These are phyloP conservation scores for Rutstroemia sp. DNA, from an alignment of 2,329 filamentous ascomycete species.

Conservation along the genomic window DNA sequence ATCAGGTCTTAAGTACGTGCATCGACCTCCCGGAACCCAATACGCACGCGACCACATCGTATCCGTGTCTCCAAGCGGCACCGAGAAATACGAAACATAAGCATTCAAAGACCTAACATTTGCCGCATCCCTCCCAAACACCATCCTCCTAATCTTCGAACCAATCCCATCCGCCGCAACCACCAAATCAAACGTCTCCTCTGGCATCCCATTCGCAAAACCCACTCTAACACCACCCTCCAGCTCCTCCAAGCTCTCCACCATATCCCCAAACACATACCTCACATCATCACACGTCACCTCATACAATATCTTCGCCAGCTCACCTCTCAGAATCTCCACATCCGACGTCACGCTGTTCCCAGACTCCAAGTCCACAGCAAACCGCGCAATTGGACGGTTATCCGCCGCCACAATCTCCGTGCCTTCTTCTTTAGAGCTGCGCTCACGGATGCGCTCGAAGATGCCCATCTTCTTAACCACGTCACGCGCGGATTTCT, in stretches of 20 bases:
- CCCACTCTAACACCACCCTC: slow-evolving; percentile 34
- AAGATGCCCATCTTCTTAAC: slow-evolving; percentile 35
- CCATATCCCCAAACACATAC: slow-evolving; percentile 35
- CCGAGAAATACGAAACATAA: no score
- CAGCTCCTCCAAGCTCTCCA: slow-evolving; percentile 31
- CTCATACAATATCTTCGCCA: slow-evolving; percentile 34
- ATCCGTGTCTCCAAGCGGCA: no score
- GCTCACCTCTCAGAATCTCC: slow-evolving; percentile 38
- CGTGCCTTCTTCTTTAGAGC: slow-evolving; percentile 37
- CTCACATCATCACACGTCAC: slow-evolving; percentile 25
- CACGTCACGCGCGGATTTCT: slow-evolving; percentile 33
- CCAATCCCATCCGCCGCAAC: slow-evolving; percentile 41
- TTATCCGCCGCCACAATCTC: slow-evolving; percentile 34
- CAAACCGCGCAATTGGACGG: slow-evolving; percentile 31
- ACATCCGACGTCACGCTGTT: slow-evolving; percentile 36
- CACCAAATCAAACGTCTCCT: slow-evolving; percentile 37
- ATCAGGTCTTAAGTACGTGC: no score
- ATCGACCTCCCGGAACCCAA: no score
- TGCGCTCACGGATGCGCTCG: slow-evolving; percentile 32
- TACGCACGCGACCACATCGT: no score
- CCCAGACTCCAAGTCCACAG: slow-evolving; percentile 25
- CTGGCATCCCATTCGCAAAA: slow-evolving; percentile 29
- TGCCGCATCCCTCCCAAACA: slow-evolving; percentile 32
- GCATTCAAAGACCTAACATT: slow-evolving; percentile 21
- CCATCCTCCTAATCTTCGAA: slow-evolving; percentile 36